Evolutionary conservation across 2,329 filamentous ascomycete species (phyloP).

Genomic region (Fusarium falciforme): DNA sequence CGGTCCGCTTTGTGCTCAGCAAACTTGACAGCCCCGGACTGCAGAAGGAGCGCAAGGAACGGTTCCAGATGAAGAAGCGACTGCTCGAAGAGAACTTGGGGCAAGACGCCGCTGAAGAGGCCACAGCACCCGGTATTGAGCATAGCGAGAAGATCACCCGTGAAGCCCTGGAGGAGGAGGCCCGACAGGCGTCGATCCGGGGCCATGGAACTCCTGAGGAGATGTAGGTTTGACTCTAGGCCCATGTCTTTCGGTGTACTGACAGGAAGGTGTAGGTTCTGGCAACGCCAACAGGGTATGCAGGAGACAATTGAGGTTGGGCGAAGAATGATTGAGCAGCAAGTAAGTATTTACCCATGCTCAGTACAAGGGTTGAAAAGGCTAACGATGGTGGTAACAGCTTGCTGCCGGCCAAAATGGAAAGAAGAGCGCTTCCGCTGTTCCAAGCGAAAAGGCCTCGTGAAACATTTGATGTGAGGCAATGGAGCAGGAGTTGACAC

Average conservation of each 20-base stretch:
- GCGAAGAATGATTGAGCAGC: constrained; percentile 64
- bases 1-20: constrained; percentile 77
- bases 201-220: constrained; percentile 65
- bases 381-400: constrained; percentile 29
- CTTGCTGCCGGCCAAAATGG: constrained; percentile 20
- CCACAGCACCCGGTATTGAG: constrained; percentile 59
- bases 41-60: constrained; percentile 85
- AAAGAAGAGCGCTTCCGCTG: constrained; percentile 24
- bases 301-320: constrained; percentile 69
- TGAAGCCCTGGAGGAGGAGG: constrained; percentile 73
- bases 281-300: constrained; percentile 69
- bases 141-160: constrained; percentile 73
- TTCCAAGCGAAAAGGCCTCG: constrained; percentile 37
- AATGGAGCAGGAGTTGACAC: background rate
- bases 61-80: constrained; percentile 82
- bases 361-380: background rate
- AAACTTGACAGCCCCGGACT: constrained; percentile 89
- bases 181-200: constrained; percentile 60
- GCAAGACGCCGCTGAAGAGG: constrained; percentile 63
- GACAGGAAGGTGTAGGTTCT: constrained; percentile 60
- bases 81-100: constrained; percentile 80
- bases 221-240: constrained; percentile 50
- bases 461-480: background rate
- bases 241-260: constrained; percentile 18
- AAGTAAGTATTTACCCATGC: constrained; percentile 38